Conservation (phyloP, 176 grass and related monocot species). For the Ananas comosus region DNA sequence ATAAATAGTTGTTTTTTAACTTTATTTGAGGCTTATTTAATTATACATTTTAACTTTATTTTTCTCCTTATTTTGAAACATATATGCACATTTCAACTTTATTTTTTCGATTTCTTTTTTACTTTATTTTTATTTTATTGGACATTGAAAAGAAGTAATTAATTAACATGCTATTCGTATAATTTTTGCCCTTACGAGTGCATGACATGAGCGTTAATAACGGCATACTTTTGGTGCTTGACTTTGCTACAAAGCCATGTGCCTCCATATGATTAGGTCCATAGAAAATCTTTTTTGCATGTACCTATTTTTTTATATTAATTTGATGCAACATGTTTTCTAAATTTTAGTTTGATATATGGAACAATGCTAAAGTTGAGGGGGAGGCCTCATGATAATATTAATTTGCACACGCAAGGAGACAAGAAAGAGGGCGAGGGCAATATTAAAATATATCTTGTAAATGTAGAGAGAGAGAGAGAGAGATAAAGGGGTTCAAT, state of each 20-base stretch:
- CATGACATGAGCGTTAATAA: neutral
- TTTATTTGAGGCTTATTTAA: no score
- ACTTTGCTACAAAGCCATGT: neutral
- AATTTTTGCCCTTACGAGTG: no score
- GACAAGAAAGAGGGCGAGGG: neutral
- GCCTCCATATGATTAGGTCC: neutral
- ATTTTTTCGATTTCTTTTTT: no score
- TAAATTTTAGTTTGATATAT: neutral
- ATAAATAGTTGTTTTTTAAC: no score
- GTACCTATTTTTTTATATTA: neutral
- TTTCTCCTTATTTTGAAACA: no score
- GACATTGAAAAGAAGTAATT: no score
- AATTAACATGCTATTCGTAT: no score
- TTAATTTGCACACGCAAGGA: neutral
- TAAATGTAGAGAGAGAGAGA: no score
- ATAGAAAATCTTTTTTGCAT: neutral
- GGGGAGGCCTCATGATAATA: neutral
- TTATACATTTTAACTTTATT: no score
- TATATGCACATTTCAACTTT: no score
- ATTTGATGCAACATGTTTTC: neutral
- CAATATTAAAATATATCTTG: neutral
- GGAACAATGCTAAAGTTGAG: neutral
- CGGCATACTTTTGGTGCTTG: neutral
- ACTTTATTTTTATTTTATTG: no score
- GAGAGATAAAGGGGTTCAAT: no score